Conservation (phyloP, 345 rosid species). For the Populus euphratica region DNA sequence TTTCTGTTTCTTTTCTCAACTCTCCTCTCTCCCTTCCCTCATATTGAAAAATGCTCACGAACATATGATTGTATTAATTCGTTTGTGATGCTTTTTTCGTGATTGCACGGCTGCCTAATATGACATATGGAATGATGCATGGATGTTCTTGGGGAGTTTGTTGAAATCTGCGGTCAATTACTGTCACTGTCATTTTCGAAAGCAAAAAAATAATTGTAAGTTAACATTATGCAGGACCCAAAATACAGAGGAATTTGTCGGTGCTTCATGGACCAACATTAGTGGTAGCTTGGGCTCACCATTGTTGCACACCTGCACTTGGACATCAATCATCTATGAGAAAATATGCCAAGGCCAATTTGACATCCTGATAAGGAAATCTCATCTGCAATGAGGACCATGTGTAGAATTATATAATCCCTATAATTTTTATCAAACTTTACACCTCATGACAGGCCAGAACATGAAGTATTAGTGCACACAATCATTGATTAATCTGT, state of each 20-base stretch:
- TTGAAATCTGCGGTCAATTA: not conserved
- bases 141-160: not conserved
- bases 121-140: not conserved
- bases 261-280: not conserved
- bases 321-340: not conserved
- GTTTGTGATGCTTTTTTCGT: not conserved
- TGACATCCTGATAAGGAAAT: not conserved
- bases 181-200: not conserved
- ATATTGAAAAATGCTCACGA: not conserved
- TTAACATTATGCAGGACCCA: not conserved
- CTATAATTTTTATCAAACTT: not conserved
- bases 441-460: not conserved
- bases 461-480: not conserved
- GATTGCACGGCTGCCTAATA: not conserved
- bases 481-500: not conserved
- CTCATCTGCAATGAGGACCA: not conserved
- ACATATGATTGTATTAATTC: not conserved
- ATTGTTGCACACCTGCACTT: not conserved
- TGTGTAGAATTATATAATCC: not conserved
- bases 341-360: not conserved
- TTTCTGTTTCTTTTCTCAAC: too few relatives aligned
- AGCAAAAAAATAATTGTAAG: not conserved
- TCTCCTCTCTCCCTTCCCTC: not conserved
- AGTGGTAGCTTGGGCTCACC: not conserved
- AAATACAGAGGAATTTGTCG: not conserved